Percentiles rank a stretch among this genome's conserved stretches.
Evolutionary conservation across 495 filamentous ascomycete genomes (phyloP).

Genomic region (Penicillium bialowiezense): DNA sequence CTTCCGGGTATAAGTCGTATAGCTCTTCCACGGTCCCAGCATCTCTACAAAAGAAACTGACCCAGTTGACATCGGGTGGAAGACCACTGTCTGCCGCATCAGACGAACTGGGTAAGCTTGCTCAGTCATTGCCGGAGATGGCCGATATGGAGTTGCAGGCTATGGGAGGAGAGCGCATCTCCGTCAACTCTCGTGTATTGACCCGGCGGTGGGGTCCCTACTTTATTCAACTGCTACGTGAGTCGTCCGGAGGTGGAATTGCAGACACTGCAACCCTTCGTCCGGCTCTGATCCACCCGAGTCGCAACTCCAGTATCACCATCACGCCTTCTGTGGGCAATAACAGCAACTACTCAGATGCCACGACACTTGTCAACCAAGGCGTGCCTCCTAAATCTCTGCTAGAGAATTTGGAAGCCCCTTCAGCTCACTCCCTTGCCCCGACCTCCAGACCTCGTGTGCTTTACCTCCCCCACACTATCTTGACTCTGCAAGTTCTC

Average conservation of each 20-base stretch:
- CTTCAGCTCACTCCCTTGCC: constrained; percentile 52
- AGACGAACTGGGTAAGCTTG: constrained; percentile 79
- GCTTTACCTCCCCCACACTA: constrained; percentile 89
- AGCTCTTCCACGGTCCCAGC: constrained; percentile 64
- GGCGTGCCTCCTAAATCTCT: constrained; percentile 45
- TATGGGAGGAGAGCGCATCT: constrained; percentile 83
- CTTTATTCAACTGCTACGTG: constrained; percentile 84
- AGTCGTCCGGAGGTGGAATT: constrained; percentile 54
- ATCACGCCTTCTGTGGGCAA: constrained; percentile 70
- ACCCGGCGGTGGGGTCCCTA: constrained; percentile 91
- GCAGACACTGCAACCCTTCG: constrained; percentile 55
- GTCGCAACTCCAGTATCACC: constrained; percentile 78
- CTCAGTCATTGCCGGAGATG: constrained; percentile 74
- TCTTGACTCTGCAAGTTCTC: constrained; percentile 80
- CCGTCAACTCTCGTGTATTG: constrained; percentile 86
- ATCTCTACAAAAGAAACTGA: constrained; percentile 55
- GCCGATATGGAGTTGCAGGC: constrained; percentile 97
- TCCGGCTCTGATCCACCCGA: constrained; percentile 39
- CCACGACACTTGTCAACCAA: constrained; percentile 54
- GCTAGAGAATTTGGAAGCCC: constrained; percentile 42
- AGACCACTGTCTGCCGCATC: constrained; percentile 66
- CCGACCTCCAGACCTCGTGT: constrained; percentile 77
- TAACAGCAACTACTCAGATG: constrained; percentile 58
- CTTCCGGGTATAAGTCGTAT: constrained; percentile 75
- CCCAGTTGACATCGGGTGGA: constrained; percentile 66